A percentile compares a stretch with the other conserved stretches of the same genome.
phyloP scores from a whole-genome alignment of 495 filamentous ascomycete genomes.

The Friedmanniomyces endolithicus region DNA sequence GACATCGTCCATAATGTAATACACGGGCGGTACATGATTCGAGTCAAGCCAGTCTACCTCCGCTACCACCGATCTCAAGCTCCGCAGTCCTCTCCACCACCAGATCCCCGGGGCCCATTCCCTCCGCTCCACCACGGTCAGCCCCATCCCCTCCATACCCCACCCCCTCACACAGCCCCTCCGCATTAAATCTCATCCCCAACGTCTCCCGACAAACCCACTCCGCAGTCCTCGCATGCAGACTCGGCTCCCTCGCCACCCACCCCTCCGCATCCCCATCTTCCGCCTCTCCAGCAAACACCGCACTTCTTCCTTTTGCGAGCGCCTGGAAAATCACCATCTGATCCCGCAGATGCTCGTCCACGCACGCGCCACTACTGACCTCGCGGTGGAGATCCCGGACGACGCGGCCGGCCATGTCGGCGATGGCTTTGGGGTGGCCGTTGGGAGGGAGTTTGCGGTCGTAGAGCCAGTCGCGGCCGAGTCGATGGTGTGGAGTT shows the following conservation, averaged over 20 bases:
- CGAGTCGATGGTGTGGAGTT: constrained; percentile 38
- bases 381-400: constrained; percentile 48
- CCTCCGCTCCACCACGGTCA: background rate
- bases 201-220: constrained; percentile 54
- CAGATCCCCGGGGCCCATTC: no score
- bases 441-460: constrained; percentile 24
- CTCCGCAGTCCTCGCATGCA: constrained; percentile 60
- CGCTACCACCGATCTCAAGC: no score
- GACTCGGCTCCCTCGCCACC: constrained; percentile 15
- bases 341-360: constrained; percentile 67
- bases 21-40: no score
- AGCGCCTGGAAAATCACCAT: constrained; percentile 71
- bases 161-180: constrained; percentile 40
- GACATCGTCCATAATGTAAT: no score
- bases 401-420: constrained; percentile 40
- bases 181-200: constrained; percentile 43
- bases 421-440: background rate
- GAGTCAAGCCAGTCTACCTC: no score
- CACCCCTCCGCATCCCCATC: constrained; percentile 3
- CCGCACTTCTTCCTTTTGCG: constrained; percentile 40
- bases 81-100: no score
- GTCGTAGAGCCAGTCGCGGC: constrained; percentile 51
- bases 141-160: constrained; percentile 16
- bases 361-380: constrained; percentile 43
- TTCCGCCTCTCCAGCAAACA: constrained; percentile 18